Conservation (phyloP, 2,329 filamentous ascomycete species). For the Penicillium sp. region DNA sequence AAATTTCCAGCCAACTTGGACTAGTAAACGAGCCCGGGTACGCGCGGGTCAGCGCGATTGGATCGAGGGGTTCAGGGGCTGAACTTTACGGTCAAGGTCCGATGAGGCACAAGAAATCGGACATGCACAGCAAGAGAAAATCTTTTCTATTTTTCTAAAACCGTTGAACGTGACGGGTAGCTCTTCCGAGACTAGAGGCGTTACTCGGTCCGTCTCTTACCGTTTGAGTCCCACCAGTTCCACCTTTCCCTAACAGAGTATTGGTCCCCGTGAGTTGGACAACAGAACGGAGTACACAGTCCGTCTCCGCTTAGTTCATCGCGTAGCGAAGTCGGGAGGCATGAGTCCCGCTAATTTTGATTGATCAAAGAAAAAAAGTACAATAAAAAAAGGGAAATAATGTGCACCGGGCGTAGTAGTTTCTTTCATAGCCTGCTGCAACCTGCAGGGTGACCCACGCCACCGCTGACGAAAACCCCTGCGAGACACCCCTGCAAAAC, state of each 20-base stretch:
- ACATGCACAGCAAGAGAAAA: too few relatives aligned
- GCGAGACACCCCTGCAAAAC: not conserved
- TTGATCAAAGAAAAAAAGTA: not conserved
- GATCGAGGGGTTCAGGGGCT: not conserved
- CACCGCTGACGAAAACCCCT: not conserved
- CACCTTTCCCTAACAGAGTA: not conserved
- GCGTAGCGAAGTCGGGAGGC: not conserved
- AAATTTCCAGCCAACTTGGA: not conserved
- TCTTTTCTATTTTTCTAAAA: too few relatives aligned
- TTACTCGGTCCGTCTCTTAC: constrained; percentile 1
- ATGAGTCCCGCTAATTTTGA: not conserved
- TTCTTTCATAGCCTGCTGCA: not conserved
- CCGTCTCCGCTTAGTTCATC: not conserved
- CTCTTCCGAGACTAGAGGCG: not conserved
- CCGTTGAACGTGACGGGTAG: not conserved
- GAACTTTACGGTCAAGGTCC: not conserved
- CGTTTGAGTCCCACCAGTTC: not conserved
- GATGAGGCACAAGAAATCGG: not conserved
- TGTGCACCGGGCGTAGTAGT: not conserved
- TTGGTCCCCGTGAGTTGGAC: too few relatives aligned
- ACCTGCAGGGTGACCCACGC: not conserved
- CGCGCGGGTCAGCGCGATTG: not conserved
- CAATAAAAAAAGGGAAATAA: not conserved
- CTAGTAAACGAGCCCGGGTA: not conserved
- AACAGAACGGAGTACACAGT: not conserved